Base-by-base conservation (phyloP, 2,329 filamentous ascomycete genomes). In the Teratosphaeriaceae sp. region DNA sequence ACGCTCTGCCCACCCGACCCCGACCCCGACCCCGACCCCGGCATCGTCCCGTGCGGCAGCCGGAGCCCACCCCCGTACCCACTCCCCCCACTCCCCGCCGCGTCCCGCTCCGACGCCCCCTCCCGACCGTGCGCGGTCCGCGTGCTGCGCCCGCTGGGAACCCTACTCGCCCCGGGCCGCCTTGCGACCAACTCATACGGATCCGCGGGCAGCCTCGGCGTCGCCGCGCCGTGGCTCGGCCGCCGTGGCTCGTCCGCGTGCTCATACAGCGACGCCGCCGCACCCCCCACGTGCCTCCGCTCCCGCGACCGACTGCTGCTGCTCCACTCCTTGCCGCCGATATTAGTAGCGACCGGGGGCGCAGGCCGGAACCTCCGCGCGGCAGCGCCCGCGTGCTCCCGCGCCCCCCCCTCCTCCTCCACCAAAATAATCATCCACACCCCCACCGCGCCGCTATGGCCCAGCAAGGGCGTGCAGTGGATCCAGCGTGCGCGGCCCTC, bases 341-440 rank as follows among this genome's bases (percentile, higher is more conserved):
- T 64, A 29, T 38, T 55, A 22, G 30, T 53, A 6, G 58, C 48
- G 4, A 65, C 60, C 12, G 63, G 62, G 13, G 64, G 62, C 20
- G 63, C 62, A 33, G 55, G 51, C 30, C 62, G 54, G 43, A 64
- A 65, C 26, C 62, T 46, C 31, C 60, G 38, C 21, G 52, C 55
- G 40, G n/a, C n/a, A n/a, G 26, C 36, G 3, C 38, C 27, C 3
- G 2, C 11, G 7, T 6, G 8, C 9, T 35, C 37, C 12, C 16
- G 13, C 15, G 19, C 45, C 18, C 47, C 45, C 18, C 47, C 45
- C 27, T 68, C 64, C 35, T 84, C 79, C 48, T 87, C 82, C 3
- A 86, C 78, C 12, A 88, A 71, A 1, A 88, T 74, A 5, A 88
- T 72, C 80, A 88, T 85, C 84, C 84, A 88, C 0, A 87, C 83